These are phyloP conservation scores for Scytalidium lignicola DNA, from an alignment of 2,329 filamentous ascomycete genomes.

Conservation along the genomic window DNA sequence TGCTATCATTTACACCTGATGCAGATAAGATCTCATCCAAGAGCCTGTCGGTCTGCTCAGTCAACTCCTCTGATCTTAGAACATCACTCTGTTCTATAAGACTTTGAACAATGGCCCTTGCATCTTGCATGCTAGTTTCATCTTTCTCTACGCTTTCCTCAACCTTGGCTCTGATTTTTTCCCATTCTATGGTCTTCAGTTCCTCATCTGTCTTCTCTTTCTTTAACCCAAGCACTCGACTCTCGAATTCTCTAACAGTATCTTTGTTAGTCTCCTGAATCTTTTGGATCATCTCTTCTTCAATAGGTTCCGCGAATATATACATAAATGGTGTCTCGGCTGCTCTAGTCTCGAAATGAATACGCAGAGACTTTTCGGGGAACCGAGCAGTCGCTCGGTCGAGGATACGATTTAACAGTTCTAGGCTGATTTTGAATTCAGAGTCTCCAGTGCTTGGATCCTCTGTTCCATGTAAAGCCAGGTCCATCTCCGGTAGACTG, in stretches of 20 bases:
- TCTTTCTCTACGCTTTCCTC: slow-evolving; percentile 25
- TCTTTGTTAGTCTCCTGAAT: slow-evolving; percentile 67
- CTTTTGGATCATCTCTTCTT: slow-evolving; percentile 61
- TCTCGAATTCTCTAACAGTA: slow-evolving; percentile 65
- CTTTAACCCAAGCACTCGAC: slow-evolving; percentile 48
- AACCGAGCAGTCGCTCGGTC: slow-evolving; percentile 70
- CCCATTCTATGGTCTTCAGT: slow-evolving; percentile 23
- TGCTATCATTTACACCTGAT: slow-evolving; percentile 4
- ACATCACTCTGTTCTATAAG: background rate
- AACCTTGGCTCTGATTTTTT: slow-evolving; percentile 26
- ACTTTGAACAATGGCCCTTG: background rate
- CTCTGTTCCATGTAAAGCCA: slow-evolving; percentile 74
- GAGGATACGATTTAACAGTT: slow-evolving; percentile 73
- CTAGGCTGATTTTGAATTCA: slow-evolving; percentile 80
- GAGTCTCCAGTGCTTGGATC: slow-evolving; percentile 66
- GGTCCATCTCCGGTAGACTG: slow-evolving; percentile 79
- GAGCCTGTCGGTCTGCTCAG: background rate
- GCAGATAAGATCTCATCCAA: slow-evolving; percentile 2
- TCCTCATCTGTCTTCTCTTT: slow-evolving; percentile 30
- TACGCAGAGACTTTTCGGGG: slow-evolving; percentile 68
- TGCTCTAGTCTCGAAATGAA: slow-evolving; percentile 76
- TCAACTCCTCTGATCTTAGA: slow-evolving; percentile 3
- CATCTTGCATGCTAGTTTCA: slow-evolving; percentile 18
- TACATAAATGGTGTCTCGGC: slow-evolving; percentile 65
- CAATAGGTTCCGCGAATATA: slow-evolving; percentile 83